Evolutionary conservation across 345 rosid genomes (phyloP).

Genomic region (Trapa incisa): DNA sequence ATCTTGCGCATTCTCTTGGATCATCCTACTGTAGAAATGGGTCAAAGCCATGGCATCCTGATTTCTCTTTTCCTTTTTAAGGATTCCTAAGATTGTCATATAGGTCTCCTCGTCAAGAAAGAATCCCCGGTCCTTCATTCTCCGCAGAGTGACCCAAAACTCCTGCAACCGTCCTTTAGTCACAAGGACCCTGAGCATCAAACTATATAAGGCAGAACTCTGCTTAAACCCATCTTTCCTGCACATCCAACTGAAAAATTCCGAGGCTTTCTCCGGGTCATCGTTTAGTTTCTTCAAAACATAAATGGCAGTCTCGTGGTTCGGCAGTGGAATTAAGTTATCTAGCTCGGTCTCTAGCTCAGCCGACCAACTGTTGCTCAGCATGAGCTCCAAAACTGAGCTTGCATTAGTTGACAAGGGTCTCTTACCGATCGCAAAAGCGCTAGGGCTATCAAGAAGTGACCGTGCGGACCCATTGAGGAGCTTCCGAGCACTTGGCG

Average conservation of each 20-base stretch:
- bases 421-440: conserved; percentile 12
- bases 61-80: conserved; percentile 38
- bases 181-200: conserved; percentile 50
- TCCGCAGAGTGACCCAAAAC: conserved; percentile 47
- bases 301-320: conserved; percentile 58
- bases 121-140: conserved; percentile 61
- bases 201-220: conserved; percentile 48
- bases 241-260: conserved; percentile 59
- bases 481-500: conserved; percentile 16
- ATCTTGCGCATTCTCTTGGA: conserved; percentile 47
- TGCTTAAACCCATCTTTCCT: conserved; percentile 42
- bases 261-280: conserved; percentile 42
- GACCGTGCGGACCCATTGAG: conserved; percentile 32
- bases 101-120: conserved; percentile 62
- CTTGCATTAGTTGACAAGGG: conserved; percentile 32
- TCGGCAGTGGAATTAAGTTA: conserved; percentile 15
- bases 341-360: conserved; percentile 37
- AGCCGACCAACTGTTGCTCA: conserved; percentile 35
- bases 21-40: conserved; percentile 58
- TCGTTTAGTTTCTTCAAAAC: conserved; percentile 46
- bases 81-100: conserved; percentile 22
- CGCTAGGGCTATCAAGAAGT: conserved; percentile 9
- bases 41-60: conserved; percentile 44
- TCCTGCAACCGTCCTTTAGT: conserved; percentile 38
- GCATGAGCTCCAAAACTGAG: conserved; percentile 34